Conservation (phyloP, 257 asterid genomes). For the Solanum okadae region DNA sequence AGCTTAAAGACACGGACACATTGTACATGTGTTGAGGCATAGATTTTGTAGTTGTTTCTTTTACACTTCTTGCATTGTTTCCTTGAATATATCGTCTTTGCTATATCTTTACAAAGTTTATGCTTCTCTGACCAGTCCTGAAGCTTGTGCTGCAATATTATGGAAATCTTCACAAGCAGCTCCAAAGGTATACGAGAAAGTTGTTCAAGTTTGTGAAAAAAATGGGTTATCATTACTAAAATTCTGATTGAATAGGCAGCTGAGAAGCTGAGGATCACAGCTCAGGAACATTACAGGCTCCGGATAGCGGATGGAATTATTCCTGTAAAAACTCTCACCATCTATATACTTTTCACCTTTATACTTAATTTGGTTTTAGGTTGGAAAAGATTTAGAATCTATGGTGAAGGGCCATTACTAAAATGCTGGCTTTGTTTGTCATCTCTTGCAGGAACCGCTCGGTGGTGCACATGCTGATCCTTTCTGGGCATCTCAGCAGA, state of each 20-base stretch:
- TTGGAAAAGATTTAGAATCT: neutral
- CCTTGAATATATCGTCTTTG: neutral
- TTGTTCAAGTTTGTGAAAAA: neutral
- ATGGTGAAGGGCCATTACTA: neutral
- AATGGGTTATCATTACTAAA: conserved; percentile 12
- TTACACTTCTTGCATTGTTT: neutral
- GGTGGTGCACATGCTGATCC: conserved; percentile 98
- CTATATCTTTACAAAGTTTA: neutral
- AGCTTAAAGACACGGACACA: neutral
- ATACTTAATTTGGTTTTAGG: neutral
- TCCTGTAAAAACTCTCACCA: conserved; percentile 40
- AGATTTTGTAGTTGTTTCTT: neutral
- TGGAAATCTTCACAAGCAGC: conserved; percentile 80
- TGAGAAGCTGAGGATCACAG: conserved; percentile 80
- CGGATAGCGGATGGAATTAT: conserved; percentile 60
- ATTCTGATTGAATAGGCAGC: conserved; percentile 68
- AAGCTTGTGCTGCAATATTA: conserved; percentile 95
- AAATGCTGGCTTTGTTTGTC: neutral
- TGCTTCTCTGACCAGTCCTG: conserved; percentile 51
- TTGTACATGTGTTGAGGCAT: neutral
- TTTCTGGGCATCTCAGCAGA: conserved; percentile 88
- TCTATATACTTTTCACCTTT: neutral
- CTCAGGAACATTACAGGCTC: conserved; percentile 57
- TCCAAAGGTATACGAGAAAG: conserved; percentile 45
- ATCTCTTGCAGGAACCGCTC: conserved; percentile 72